Base-by-base conservation (phyloP, 2,329 filamentous ascomycete genomes). In the Penicillium hordei region DNA sequence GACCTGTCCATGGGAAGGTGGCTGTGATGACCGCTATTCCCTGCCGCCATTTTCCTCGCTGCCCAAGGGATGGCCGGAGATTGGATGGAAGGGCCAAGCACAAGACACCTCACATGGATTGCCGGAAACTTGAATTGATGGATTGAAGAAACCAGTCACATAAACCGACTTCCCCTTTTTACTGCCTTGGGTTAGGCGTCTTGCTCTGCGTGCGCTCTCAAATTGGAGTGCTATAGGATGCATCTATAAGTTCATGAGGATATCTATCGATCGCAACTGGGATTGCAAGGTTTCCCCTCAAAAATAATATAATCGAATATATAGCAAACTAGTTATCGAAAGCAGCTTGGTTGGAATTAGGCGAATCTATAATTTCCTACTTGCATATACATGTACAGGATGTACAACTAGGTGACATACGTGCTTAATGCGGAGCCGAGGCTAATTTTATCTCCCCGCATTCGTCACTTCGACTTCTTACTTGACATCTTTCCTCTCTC, bases 1-100 rank as follows among this genome's bases (percentile, higher is more conserved):
- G 17, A 63, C 60, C 15, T 78, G 76, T 52, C 64, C 63, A 2
- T 68, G 75, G 19, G 74, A 78, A 23, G 77, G 76, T 27, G 59
- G 62, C 5, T 89, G 87, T 66, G 73, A 80, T 4, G 79, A 79
- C 2, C 81, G 84, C 56, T 89, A 89, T 67, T 75, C 74, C 2
- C 76, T 89, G 7, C 86, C 87, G 2, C 80, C 78, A 0, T 87
- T 73, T 61, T 79, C 84, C 1, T 80, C 75, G 2, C 72, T 89
- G 8, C 87, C 87, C 0, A 64, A 80, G 31, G 86, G 83, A 7
- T 89, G 87, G 87, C 86, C 86, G 2, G 75, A 74, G 51, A 62
- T 81, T 29, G 85, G 83, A 2, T 87, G 84, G 81, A 65, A 75
- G 13, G 72, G 75, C 25, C 67, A 77, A 57, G 57, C 66, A 21